Percentiles rank a stretch among this genome's conserved stretches.
phyloP scores from a whole-genome alignment of 345 rosid species.

The Eucalyptus globulus region DNA sequence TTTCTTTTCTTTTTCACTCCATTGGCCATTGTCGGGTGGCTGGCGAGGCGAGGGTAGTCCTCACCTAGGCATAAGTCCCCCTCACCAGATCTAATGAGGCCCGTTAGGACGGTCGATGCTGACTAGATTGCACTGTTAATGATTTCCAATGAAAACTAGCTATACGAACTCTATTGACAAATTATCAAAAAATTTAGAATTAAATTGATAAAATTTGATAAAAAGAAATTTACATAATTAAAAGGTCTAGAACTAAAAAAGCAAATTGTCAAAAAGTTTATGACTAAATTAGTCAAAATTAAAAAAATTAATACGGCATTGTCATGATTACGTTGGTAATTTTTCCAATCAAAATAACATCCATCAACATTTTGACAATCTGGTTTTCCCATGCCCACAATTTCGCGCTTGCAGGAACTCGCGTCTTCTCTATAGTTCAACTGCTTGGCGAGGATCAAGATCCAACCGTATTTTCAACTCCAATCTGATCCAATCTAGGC shows the following conservation, averaged over 20 bases:
- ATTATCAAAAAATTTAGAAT: fast-evolving
- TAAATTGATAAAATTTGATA: fast-evolving
- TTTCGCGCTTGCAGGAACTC: neutral
- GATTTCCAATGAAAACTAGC: fast-evolving
- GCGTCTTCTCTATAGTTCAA: neutral
- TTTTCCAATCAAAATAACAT: fast-evolving
- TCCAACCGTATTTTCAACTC: neutral
- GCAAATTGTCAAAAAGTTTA: fast-evolving
- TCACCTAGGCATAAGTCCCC: neutral
- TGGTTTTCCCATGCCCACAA: neutral
- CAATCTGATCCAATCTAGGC: neutral
- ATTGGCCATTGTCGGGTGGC: fast-evolving
- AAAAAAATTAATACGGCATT: fast-evolving
- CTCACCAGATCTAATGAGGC: fast-evolving
- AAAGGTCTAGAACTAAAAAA: fast-evolving
- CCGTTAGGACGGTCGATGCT: fast-evolving
- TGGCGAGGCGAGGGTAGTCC: fast-evolving
- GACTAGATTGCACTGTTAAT: no score
- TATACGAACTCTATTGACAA: fast-evolving
- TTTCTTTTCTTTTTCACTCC: fast-evolving
- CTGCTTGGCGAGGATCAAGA: neutral
- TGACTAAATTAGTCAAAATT: fast-evolving
- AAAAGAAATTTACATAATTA: fast-evolving
- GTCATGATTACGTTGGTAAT: fast-evolving
- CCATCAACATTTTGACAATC: neutral